A percentile compares a stretch with the other conserved stretches of the same genome.
Conservation (phyloP, 164 flowering plant genomes). For the Vitis rupestris region DNA sequence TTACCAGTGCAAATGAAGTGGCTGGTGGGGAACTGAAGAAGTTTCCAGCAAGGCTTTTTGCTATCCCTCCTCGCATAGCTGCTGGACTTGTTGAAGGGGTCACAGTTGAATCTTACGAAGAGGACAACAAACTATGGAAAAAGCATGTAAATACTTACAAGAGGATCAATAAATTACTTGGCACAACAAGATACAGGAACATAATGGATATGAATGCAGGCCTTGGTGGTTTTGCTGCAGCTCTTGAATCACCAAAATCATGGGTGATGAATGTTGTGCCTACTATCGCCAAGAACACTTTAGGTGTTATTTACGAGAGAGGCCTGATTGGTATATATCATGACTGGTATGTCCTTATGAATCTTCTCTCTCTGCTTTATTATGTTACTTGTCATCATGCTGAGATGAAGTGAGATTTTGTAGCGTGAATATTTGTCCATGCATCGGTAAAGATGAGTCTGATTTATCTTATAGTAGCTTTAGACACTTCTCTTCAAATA, state of each 20-base stretch:
- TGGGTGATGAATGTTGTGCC: conserved; percentile 98
- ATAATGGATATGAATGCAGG: conserved; percentile 95
- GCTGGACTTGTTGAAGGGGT: conserved; percentile 63
- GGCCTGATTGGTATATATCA: conserved; percentile 88
- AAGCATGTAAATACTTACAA: conserved; percentile 68
- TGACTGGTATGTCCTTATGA: conserved; percentile 60
- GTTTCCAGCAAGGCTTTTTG: conserved; percentile 76
- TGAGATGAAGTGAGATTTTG: background rate
- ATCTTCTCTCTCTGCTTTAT: background rate
- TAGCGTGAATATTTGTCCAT: background rate
- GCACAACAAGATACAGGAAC: conserved; percentile 68
- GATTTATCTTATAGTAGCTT: background rate
- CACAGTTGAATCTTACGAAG: conserved; percentile 54
- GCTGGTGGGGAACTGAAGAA: conserved; percentile 79
- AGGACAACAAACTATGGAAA: conserved; percentile 74
- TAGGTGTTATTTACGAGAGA: conserved; percentile 79
- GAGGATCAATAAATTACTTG: conserved; percentile 58
- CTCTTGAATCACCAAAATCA: conserved; percentile 66
- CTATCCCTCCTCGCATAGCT: conserved; percentile 70
- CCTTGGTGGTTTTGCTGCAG: conserved; percentile 87
- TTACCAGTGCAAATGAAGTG: conserved; percentile 44
- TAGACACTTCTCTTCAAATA: background rate
- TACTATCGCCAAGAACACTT: conserved; percentile 57
- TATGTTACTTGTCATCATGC: background rate
- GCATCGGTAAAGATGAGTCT: background rate